phyloP scores from a whole-genome alignment of 768 basidiomycete genomes.

The Boletus sp. region DNA sequence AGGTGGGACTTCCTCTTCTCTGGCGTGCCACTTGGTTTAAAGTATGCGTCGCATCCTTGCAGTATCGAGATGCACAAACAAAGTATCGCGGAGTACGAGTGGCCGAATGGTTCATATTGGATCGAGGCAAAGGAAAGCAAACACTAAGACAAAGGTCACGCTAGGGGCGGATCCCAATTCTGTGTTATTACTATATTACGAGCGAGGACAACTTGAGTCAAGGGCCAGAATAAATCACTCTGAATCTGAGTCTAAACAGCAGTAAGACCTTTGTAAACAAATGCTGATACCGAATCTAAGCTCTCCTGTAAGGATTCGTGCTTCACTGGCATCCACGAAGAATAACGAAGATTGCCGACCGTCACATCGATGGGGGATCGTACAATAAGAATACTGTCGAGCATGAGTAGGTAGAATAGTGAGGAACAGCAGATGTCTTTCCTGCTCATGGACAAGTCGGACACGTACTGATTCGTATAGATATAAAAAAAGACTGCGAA shows the following conservation, averaged over 20 bases:
- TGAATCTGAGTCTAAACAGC: too few relatives aligned
- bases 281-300: neutral
- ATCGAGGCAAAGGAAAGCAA: slow-evolving; percentile 6
- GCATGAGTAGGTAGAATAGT: slow-evolving; percentile 3
- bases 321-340: neutral
- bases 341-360: neutral
- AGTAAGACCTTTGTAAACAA: too few relatives aligned
- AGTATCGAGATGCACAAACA: slow-evolving; percentile 87
- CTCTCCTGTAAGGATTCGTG: neutral
- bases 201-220: neutral
- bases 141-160: neutral
- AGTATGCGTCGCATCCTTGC: neutral
- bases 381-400: slow-evolving; percentile 3
- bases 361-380: neutral
- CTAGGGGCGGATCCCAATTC: neutral
- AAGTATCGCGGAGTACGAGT: slow-evolving; percentile 82
- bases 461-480: slow-evolving; percentile 19
- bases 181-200: slow-evolving; percentile 1
- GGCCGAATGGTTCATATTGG: slow-evolving; percentile 65
- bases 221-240: neutral
- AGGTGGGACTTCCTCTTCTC: slow-evolving; percentile 17
- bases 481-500: slow-evolving; percentile 17
- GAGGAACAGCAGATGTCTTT: slow-evolving; percentile 2
- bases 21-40: neutral
- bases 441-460: slow-evolving; percentile 5